These are phyloP conservation scores for Podila epigama DNA, from an alignment of 192 early-diverging fungal genomes.

Conservation along the genomic window DNA sequence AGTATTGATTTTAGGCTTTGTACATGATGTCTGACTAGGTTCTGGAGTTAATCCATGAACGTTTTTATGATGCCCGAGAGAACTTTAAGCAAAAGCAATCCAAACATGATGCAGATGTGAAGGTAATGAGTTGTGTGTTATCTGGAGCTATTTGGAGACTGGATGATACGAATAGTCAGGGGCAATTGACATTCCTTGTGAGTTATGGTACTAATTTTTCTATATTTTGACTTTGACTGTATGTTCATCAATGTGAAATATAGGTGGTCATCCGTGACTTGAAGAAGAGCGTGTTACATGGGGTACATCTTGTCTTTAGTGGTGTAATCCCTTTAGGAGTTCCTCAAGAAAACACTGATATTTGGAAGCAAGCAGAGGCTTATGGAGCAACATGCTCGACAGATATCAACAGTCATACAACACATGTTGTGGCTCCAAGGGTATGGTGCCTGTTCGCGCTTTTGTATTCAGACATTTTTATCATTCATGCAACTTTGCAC, in stretches of 20 bases:
- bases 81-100: not conserved
- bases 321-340: constrained; percentile 78
- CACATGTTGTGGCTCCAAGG: constrained; percentile 90
- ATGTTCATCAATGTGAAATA: constrained; percentile 4
- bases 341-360: constrained; percentile 69
- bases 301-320: constrained; percentile 79
- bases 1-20: not conserved
- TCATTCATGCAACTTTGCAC: no score
- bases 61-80: constrained; percentile 64
- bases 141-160: no score
- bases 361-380: constrained; percentile 79
- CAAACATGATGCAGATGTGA: constrained; percentile 47
- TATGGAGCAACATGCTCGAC: constrained; percentile 86
- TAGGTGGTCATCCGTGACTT: constrained; percentile 66
- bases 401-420: constrained; percentile 68
- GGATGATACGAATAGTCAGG: no score
- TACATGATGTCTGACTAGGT: constrained; percentile 45
- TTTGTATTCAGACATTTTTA: not conserved
- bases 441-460: constrained; percentile 52
- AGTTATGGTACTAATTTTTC: not conserved
- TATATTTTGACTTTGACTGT: constrained; percentile 10
- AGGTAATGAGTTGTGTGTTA: constrained; percentile 22
- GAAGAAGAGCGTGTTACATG: constrained; percentile 70
- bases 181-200: no score
- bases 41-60: constrained; percentile 70